Conservation (phyloP, 1,139 yeast genomes). For the Eremothecium sinecaudum region DNA sequence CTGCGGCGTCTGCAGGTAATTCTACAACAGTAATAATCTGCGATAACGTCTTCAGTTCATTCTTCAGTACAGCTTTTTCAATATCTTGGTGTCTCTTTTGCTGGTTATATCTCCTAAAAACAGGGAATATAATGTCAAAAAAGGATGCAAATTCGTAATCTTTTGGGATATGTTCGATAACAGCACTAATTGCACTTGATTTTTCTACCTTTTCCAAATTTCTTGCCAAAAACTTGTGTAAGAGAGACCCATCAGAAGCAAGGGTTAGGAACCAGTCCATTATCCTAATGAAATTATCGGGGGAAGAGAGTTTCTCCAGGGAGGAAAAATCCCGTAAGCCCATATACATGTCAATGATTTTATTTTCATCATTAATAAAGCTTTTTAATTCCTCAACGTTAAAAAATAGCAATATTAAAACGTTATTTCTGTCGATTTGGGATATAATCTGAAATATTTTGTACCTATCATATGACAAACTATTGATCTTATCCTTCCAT, state of each 20-base stretch:
- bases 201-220: conserved; percentile 12
- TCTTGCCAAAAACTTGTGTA: conserved; percentile 16
- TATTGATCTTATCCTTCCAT: conserved; percentile 11
- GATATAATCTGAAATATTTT: conserved; percentile 10
- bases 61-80: conserved; percentile 20
- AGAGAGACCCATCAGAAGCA: conserved; percentile 9
- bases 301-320: conserved; percentile 14
- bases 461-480: conserved; percentile 8
- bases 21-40: too few relatives aligned
- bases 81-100: conserved; percentile 13
- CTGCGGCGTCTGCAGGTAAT: too few relatives aligned
- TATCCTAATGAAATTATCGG: conserved; percentile 14
- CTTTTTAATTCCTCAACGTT: conserved; percentile 6
- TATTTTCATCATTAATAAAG: conserved; percentile 8
- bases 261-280: conserved; percentile 16
- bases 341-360: conserved; percentile 17
- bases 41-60: conserved; percentile 12
- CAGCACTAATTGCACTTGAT: conserved; percentile 7
- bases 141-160: conserved; percentile 15
- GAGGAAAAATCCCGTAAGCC: conserved; percentile 23
- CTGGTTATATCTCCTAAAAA: conserved; percentile 12
- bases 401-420: conserved; percentile 17
- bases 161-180: conserved; percentile 17
- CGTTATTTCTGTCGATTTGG: conserved; percentile 16
- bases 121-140: conserved; percentile 12